Conservation (phyloP, 495 filamentous ascomycete species). For the Aspergillus saccharolyticus region DNA sequence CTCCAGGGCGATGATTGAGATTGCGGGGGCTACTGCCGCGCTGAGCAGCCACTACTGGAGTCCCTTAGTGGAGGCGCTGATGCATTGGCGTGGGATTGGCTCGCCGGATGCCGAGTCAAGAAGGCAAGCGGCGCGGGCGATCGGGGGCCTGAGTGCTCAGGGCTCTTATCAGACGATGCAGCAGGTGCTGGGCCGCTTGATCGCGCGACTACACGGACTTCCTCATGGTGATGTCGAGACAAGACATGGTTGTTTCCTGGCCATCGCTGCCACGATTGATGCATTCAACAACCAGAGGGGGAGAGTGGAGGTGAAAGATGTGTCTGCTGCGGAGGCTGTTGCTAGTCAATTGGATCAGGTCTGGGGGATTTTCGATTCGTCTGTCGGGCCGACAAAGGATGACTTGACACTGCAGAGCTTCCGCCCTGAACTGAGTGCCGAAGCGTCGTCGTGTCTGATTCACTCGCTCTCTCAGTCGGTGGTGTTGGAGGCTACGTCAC, state of each 20-base stretch:
- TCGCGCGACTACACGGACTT: constrained; percentile 41
- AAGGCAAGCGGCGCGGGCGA: constrained; percentile 62
- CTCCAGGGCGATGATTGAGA: constrained; percentile 72
- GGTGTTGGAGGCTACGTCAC: not conserved
- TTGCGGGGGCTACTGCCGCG: constrained; percentile 60
- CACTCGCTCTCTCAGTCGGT: constrained; percentile 29
- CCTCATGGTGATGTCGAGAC: constrained; percentile 59
- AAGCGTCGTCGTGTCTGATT: constrained; percentile 56
- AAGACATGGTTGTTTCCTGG: constrained; percentile 62
- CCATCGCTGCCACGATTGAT: constrained; percentile 45
- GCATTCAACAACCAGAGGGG: constrained; percentile 23
- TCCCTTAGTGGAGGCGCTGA: constrained; percentile 61
- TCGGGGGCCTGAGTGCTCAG: constrained; percentile 53
- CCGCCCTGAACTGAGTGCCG: constrained; percentile 66
- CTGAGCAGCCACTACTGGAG: constrained; percentile 65
- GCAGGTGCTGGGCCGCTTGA: constrained; percentile 34
- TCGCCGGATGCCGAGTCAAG: constrained; percentile 69
- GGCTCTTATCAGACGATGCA: constrained; percentile 28
- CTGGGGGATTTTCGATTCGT: constrained; percentile 39
- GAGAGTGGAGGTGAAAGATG: not conserved
- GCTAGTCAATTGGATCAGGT: constrained; percentile 23
- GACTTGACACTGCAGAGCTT: constrained; percentile 46
- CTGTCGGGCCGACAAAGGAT: constrained; percentile 33
- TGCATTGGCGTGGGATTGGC: constrained; percentile 85
- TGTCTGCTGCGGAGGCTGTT: constrained; percentile 19